phyloP scores from a whole-genome alignment of 805 yeast genomes.

The Metschnikowia picachoensis region DNA sequence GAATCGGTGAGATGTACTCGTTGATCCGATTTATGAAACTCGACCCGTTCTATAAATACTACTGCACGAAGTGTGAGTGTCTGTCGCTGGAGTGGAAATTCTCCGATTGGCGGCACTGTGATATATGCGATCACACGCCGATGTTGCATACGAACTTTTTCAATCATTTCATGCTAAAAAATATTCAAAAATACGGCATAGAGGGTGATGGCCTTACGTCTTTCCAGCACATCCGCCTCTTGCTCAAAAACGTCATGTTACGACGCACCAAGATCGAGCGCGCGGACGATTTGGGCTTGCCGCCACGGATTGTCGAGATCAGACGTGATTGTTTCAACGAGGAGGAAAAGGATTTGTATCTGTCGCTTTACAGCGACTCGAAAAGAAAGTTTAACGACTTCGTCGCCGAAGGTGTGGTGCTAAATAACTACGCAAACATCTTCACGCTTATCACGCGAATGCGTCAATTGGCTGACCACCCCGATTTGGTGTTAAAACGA shows the following conservation, averaged over 20 bases:
- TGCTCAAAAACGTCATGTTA: conserved; percentile 79
- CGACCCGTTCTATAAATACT: conserved; percentile 84
- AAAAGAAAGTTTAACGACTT: conserved; percentile 85
- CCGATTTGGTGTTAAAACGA: conserved; percentile 84
- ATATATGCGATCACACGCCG: conserved; percentile 81
- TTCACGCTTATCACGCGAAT: conserved; percentile 93
- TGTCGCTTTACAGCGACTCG: conserved; percentile 81
- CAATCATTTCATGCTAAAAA: conserved; percentile 93
- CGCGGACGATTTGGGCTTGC: conserved; percentile 95
- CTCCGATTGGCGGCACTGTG: conserved; percentile 79
- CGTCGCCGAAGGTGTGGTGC: conserved; percentile 94
- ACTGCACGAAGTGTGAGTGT: conserved; percentile 92
- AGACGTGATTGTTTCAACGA: conserved; percentile 85
- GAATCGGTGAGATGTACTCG: conserved; percentile 96
- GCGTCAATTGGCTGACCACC: conserved; percentile 98
- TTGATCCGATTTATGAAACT: conserved; percentile 79
- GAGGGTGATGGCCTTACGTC: conserved; percentile 78
- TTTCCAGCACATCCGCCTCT: conserved; percentile 68
- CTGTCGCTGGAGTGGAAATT: conserved; percentile 80
- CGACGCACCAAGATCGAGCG: conserved; percentile 94
- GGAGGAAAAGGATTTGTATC: conserved; percentile 91
- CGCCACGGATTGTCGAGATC: conserved; percentile 91
- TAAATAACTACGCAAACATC: conserved; percentile 95
- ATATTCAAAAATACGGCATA: conserved; percentile 81
- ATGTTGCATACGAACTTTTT: conserved; percentile 95